Evolutionary conservation across 306 rosid genomes (phyloP).

Genomic region (Begonia loranthoides): DNA sequence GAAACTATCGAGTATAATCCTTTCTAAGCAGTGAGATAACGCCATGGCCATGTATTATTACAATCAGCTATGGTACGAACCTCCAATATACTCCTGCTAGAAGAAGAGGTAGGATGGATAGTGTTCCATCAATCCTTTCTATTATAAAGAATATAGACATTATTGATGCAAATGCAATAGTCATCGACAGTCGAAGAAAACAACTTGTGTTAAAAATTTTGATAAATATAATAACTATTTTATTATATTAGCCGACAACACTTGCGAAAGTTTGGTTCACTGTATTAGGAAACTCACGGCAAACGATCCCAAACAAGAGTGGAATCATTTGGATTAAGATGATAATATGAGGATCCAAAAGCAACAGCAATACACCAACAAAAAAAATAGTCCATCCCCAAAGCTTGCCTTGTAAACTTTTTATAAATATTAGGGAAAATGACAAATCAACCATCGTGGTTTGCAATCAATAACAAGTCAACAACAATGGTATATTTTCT

Average conservation of each 20-base stretch:
- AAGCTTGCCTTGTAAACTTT: constrained; percentile 75
- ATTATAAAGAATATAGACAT: constrained; percentile 71
- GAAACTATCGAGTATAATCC: too few species aligned
- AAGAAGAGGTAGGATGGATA: constrained; percentile 59
- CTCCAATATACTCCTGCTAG: constrained; percentile 80
- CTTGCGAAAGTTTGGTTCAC: background rate
- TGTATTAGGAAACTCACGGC: constrained; percentile 53
- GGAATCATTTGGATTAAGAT: constrained; percentile 72
- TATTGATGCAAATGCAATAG: constrained; percentile 70
- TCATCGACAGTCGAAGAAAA: constrained; percentile 38
- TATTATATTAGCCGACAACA: too few species aligned
- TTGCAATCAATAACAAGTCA: too few species aligned
- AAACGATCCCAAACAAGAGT: constrained; percentile 87
- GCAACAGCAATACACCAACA: constrained; percentile 70
- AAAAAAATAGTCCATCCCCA: constrained; percentile 84
- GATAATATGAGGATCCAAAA: constrained; percentile 83
- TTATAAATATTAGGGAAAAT: background rate
- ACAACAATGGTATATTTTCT: too few species aligned
- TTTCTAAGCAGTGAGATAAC: background rate
- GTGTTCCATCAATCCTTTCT: constrained; percentile 80
- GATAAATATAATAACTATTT: too few species aligned
- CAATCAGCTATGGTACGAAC: constrained; percentile 23
- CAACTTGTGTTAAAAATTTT: too few species aligned
- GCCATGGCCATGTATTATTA: background rate
- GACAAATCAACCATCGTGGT: too few species aligned